Conservation (phyloP, 192 early-diverging fungal genomes). For the Coemansia sp. region DNA sequence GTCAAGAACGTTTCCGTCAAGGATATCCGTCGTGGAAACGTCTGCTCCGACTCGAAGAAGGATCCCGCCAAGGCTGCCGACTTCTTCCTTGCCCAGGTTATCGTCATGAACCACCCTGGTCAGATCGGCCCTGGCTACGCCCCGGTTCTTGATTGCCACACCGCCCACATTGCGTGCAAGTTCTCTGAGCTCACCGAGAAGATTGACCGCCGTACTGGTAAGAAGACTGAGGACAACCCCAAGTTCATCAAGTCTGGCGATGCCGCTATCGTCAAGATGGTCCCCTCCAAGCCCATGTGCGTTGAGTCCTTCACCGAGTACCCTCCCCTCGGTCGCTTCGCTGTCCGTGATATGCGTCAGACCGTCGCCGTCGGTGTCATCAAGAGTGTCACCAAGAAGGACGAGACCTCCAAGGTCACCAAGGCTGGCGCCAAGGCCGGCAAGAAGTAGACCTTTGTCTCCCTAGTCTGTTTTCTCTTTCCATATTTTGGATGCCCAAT, state of each 20-base stretch:
- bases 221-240: slow-evolving; percentile 88
- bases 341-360: slow-evolving; percentile 96
- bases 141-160: slow-evolving; percentile 94
- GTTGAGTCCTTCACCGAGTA: slow-evolving; percentile 92
- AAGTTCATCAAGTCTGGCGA: slow-evolving; percentile 96
- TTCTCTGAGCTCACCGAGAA: slow-evolving; percentile 89
- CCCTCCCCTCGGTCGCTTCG: slow-evolving; percentile 94
- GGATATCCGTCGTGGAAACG: slow-evolving; percentile 95
- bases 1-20: slow-evolving; percentile 98
- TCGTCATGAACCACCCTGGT: slow-evolving; percentile 95
- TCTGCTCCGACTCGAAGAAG: slow-evolving; percentile 96
- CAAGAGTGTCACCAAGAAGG: slow-evolving; percentile 86
- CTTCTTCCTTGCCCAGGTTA: slow-evolving; percentile 93
- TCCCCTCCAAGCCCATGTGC: slow-evolving; percentile 95
- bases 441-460: slow-evolving; percentile 65
- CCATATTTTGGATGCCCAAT: slow-evolving; percentile 7
- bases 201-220: slow-evolving; percentile 94
- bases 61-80: slow-evolving; percentile 91
- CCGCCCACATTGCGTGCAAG: slow-evolving; percentile 96
- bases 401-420: slow-evolving; percentile 71
- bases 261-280: slow-evolving; percentile 92
- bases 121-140: slow-evolving; percentile 93
- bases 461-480: slow-evolving; percentile 10
- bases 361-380: slow-evolving; percentile 97
- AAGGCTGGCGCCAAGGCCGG: slow-evolving; percentile 73